Evolutionary conservation across 192 early-diverging fungal species (phyloP).

Genomic region (Paraglomus brasilianum): DNA sequence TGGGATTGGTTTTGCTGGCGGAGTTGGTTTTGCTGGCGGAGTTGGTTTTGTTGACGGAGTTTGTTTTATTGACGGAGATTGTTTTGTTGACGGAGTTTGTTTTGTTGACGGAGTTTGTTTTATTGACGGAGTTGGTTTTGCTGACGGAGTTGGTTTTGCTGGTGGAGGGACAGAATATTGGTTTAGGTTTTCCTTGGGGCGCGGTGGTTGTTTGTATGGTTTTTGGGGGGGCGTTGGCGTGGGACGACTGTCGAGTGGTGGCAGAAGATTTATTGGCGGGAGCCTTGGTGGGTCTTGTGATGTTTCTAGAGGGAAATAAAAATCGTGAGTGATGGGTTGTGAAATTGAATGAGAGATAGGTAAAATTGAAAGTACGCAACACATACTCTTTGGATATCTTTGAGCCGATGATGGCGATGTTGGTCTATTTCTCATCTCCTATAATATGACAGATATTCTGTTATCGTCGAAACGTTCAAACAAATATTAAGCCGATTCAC

Average conservation of each 20-base stretch:
- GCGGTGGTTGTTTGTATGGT: constrained; percentile 14
- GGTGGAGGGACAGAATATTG: constrained; percentile 34
- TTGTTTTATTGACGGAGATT: constrained; percentile 35
- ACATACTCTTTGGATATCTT: no score
- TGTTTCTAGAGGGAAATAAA: constrained; percentile 4
- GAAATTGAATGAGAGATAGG: no score
- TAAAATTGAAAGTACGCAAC: no score
- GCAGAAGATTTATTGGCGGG: constrained; percentile 22
- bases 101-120: constrained; percentile 17
- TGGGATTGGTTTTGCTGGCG: constrained; percentile 23
- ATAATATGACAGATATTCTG: no score
- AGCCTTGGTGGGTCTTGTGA: constrained; percentile 23
- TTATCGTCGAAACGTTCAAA: no score
- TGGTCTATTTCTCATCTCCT: no score
- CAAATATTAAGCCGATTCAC: no score
- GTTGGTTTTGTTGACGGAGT: constrained; percentile 20
- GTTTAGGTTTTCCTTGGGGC: constrained; percentile 2
- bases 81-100: constrained; percentile 41
- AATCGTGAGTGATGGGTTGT: no score
- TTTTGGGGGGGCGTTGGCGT: constrained; percentile 17
- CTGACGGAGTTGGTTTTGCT: constrained; percentile 35
- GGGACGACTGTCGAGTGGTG: constrained; percentile 21
- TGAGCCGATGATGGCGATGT: no score
- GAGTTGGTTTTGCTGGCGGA: constrained; percentile 35
- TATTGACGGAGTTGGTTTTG: constrained; percentile 27